These are phyloP conservation scores for Lanmaoa rubissima DNA, from an alignment of 768 basidiomycete species.

Conservation along the genomic window DNA sequence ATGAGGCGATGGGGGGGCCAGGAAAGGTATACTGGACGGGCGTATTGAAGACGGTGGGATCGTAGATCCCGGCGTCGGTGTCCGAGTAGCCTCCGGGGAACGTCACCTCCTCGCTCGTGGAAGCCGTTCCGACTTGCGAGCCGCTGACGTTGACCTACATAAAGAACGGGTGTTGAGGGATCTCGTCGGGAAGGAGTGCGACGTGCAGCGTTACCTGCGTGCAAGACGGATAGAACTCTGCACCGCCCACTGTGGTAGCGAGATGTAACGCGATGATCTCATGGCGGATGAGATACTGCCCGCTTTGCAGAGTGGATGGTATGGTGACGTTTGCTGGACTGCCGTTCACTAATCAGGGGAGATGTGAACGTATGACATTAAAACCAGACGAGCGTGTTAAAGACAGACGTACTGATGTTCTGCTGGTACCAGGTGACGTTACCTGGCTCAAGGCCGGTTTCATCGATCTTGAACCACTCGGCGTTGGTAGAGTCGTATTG, in stretches of 20 bases:
- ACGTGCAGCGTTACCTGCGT: slow-evolving; percentile 46
- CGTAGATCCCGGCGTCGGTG: slow-evolving; percentile 68
- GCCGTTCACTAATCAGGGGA: slow-evolving; percentile 37
- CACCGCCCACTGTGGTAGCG: slow-evolving; percentile 53
- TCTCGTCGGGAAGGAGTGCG: neutral
- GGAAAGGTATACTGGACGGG: slow-evolving; percentile 47
- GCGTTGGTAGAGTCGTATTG: slow-evolving; percentile 56
- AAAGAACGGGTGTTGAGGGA: neutral
- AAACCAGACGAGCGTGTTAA: neutral
- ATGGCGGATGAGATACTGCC: slow-evolving; percentile 74
- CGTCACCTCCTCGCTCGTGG: slow-evolving; percentile 49
- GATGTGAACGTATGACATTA: neutral
- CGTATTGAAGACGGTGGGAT: slow-evolving; percentile 38
- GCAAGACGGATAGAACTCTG: slow-evolving; percentile 82
- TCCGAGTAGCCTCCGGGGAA: slow-evolving; percentile 76
- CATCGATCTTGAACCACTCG: slow-evolving; percentile 73
- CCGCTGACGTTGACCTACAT: slow-evolving; percentile 54
- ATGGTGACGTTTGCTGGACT: slow-evolving; percentile 40
- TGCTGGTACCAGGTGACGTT: slow-evolving; percentile 50
- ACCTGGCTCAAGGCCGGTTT: slow-evolving; percentile 43
- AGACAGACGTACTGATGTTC: slow-evolving; percentile 46
- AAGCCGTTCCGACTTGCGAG: slow-evolving; percentile 47
- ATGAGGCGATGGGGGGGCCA: slow-evolving; percentile 49
- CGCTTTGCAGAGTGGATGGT: slow-evolving; percentile 54
- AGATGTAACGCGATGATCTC: slow-evolving; percentile 80